Evolutionary conservation across 2,329 filamentous ascomycete genomes (phyloP), one percentile per base, ranked within the genome.

Genomic region (Penicillium paneum): DNA sequence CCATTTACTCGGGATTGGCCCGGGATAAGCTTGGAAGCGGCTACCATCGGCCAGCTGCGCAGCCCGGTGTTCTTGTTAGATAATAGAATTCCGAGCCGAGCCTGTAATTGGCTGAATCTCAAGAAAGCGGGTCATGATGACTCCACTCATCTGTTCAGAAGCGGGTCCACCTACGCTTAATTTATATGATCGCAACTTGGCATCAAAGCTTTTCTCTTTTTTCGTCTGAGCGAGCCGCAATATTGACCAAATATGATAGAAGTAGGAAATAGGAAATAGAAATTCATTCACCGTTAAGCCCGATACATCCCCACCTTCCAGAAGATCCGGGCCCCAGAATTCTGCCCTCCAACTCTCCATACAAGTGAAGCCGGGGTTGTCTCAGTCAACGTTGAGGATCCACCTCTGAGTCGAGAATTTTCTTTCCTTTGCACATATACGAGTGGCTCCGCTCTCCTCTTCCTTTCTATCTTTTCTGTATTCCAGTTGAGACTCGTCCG

Each of bases 91-190:
- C 44, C 36, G 36, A 41, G 12, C 57, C 58, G 59, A 62, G 13
- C 0, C 2, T 1, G 0, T 55, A 2, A 56, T 60, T 63, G 55
- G 60, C 7, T 0, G 0, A 5, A 8, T 12, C 0, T 4, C 29
- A 5, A 15, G 6, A 13, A 39, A 47, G 55, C 35, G 50, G 60
- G 36, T 5, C n/a, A 48, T 3, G 2, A 8, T 4, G 1, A 15
- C n/a, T 11, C 57, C 60, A 54, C 40, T 24, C 17, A 10, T 4
- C 34, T n/a, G 40, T 21, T 13, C 46, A 17, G 48, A 45, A 52
- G 60, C 58, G 55, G 60, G 26, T 29, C 51, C 40, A 34, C 34
- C 10, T 46, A 61, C 56, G 58, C 60, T 63, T 63, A 63, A 58
- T 49, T 54, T 19, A 10, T 41, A 35, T 54, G 40, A 49, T 59